Evolutionary conservation across 805 yeast genomes (phyloP).

Genomic region (Wickerhamomyces hampshirensis): DNA sequence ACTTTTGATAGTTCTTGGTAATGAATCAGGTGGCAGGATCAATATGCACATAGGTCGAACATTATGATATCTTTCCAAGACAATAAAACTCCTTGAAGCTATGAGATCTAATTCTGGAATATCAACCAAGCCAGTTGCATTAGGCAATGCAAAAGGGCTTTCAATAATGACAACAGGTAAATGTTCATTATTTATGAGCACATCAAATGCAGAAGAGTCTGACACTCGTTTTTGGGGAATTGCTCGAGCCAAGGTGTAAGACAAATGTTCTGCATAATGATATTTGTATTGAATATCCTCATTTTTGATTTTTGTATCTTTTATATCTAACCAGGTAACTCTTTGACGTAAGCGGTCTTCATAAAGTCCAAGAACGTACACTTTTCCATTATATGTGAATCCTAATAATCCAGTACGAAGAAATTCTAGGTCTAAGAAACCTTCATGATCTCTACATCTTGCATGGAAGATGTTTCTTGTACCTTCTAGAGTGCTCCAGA

Average conservation of each 20-base stretch:
- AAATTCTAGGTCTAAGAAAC: slow-evolving; percentile 69
- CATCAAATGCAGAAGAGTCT: slow-evolving; percentile 91
- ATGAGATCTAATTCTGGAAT: slow-evolving; percentile 42
- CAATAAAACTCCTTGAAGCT: slow-evolving; percentile 40
- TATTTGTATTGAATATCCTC: slow-evolving; percentile 39
- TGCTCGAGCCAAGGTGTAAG: slow-evolving; percentile 76
- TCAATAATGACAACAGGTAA: slow-evolving; percentile 85
- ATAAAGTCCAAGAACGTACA: slow-evolving; percentile 81
- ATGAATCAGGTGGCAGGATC: slow-evolving; percentile 71
- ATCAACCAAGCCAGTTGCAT: slow-evolving; percentile 27
- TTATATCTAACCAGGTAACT: slow-evolving; percentile 59
- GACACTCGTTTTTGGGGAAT: slow-evolving; percentile 62
- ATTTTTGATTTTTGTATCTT: slow-evolving; percentile 15
- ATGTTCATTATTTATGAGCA: slow-evolving; percentile 66
- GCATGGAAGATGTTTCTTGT: slow-evolving; percentile 80
- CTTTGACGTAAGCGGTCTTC: slow-evolving; percentile 88
- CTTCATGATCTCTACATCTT: slow-evolving; percentile 66
- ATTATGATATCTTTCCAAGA: slow-evolving; percentile 54
- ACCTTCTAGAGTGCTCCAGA: slow-evolving; percentile 66
- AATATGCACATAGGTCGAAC: slow-evolving; percentile 78
- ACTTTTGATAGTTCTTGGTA: slow-evolving; percentile 79
- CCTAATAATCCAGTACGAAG: slow-evolving; percentile 90
- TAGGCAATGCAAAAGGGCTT: slow-evolving; percentile 46
- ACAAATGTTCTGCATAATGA: slow-evolving; percentile 83
- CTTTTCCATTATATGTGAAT: slow-evolving; percentile 79